These are phyloP conservation scores for Mycena sanguinolenta DNA, from an alignment of 768 basidiomycete genomes.

Conservation along the genomic window DNA sequence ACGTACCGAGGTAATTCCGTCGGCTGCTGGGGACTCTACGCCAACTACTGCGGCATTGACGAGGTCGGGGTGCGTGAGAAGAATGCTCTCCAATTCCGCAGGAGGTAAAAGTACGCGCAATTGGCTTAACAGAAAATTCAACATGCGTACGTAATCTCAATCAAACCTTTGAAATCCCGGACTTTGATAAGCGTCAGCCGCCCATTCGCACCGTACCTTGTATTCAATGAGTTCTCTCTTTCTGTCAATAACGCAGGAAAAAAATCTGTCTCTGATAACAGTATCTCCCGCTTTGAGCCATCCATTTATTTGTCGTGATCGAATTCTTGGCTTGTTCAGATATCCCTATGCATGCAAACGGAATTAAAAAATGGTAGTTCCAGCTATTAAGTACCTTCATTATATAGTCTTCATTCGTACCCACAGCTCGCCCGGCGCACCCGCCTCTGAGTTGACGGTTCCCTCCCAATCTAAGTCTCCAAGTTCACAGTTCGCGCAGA, in stretches of 20 bases:
- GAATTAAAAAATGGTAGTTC: too few relatives aligned
- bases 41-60: slow-evolving; percentile 76
- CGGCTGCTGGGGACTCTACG: too few relatives aligned
- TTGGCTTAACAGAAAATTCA: neutral
- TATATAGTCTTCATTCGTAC: slow-evolving; percentile 90
- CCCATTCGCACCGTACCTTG: slow-evolving; percentile 74
- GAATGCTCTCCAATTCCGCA: slow-evolving; percentile 74
- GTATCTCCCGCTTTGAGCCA: too few relatives aligned
- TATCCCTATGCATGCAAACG: slow-evolving; percentile 14
- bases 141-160: neutral
- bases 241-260: slow-evolving; percentile 55
- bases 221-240: slow-evolving; percentile 70
- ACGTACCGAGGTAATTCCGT: slow-evolving; percentile 76
- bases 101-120: slow-evolving; percentile 70
- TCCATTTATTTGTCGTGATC: too few relatives aligned
- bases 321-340: too few relatives aligned
- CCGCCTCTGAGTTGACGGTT: slow-evolving; percentile 60
- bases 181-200: slow-evolving; percentile 47
- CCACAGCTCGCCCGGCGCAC: slow-evolving; percentile 87
- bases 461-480: slow-evolving; percentile 63
- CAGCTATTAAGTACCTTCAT: slow-evolving; percentile 34
- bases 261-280: neutral
- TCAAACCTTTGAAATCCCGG: slow-evolving; percentile 32
- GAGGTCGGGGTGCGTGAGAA: slow-evolving; percentile 70
- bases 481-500: slow-evolving; percentile 83